phyloP scores from a whole-genome alignment of 1,284 basidiomycete species.

The Cryptococcus wingfieldii region DNA sequence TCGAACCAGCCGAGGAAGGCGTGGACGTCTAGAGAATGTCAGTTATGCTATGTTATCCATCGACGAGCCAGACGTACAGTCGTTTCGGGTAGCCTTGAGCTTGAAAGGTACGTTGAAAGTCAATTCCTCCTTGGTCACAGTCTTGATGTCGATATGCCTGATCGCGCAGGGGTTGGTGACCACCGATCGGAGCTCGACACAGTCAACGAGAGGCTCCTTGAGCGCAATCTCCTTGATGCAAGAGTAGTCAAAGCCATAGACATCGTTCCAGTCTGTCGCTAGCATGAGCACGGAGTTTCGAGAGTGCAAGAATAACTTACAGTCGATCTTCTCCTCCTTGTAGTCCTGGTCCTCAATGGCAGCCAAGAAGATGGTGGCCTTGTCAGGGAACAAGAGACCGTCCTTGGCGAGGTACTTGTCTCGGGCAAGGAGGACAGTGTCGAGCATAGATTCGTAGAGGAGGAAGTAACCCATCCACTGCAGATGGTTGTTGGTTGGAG shows the following conservation, averaged over 20 bases:
- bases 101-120: slow-evolving; percentile 77
- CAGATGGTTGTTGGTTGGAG: neutral
- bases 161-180: slow-evolving; percentile 83
- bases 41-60: neutral
- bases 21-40: slow-evolving; percentile 67
- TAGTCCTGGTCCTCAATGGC: slow-evolving; percentile 99
- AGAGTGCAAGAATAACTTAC: slow-evolving; percentile 54
- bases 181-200: slow-evolving; percentile 88
- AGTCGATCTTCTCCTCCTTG: slow-evolving; percentile 99
- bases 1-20: slow-evolving; percentile 99
- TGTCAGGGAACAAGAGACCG: slow-evolving; percentile 95
- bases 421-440: slow-evolving; percentile 92
- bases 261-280: slow-evolving; percentile 91
- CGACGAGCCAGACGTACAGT: slow-evolving; percentile 61
- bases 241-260: slow-evolving; percentile 99
- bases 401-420: slow-evolving; percentile 92
- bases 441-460: slow-evolving; percentile 98
- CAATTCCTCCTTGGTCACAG: slow-evolving; percentile 92
- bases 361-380: slow-evolving; percentile 85
- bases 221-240: slow-evolving; percentile 99
- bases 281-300: neutral
- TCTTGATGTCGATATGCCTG: slow-evolving; percentile 88
- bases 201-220: slow-evolving; percentile 94
- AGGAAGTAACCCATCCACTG: slow-evolving; percentile 53
- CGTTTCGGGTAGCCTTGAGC: slow-evolving; percentile 79